Conservation (phyloP, 2,329 filamentous ascomycete species). For the Microcyclospora pomicola region DNA sequence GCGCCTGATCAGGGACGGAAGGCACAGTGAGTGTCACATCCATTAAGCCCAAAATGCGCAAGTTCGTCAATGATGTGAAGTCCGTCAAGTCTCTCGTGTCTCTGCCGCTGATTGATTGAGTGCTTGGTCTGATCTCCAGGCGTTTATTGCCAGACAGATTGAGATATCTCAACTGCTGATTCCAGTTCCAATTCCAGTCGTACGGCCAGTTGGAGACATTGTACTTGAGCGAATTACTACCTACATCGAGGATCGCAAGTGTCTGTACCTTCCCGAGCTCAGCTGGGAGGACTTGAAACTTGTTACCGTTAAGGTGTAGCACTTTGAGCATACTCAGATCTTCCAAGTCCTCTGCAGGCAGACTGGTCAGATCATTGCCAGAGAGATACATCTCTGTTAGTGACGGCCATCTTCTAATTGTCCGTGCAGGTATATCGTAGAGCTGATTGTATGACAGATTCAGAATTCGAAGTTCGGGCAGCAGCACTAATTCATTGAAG, state of each 20-base stretch:
- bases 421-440: constrained; percentile 78
- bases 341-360: constrained; percentile 88
- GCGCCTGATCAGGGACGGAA: constrained; percentile 85
- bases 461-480: constrained; percentile 72
- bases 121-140: constrained; percentile 68
- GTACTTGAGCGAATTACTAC: constrained; percentile 91
- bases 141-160: constrained; percentile 96
- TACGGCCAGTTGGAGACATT: constrained; percentile 99
- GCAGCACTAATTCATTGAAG: constrained; percentile 75
- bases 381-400: constrained; percentile 88
- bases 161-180: constrained; percentile 84
- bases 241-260: constrained; percentile 81
- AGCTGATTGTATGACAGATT: constrained; percentile 94
- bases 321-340: constrained; percentile 77
- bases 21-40: constrained; percentile 92
- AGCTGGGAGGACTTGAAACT: constrained; percentile 90
- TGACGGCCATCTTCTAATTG: constrained; percentile 78
- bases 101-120: constrained; percentile 37
- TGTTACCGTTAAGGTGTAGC: constrained; percentile 92
- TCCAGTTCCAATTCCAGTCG: constrained; percentile 99
- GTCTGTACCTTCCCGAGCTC: constrained; percentile 91
- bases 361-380: constrained; percentile 79
- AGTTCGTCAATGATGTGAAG: constrained; percentile 70
- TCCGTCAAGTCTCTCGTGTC: constrained; percentile 68
- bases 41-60: constrained; percentile 87